Base-by-base conservation (phyloP, 2,329 filamentous ascomycete species). In the Scorias spongiosa region DNA sequence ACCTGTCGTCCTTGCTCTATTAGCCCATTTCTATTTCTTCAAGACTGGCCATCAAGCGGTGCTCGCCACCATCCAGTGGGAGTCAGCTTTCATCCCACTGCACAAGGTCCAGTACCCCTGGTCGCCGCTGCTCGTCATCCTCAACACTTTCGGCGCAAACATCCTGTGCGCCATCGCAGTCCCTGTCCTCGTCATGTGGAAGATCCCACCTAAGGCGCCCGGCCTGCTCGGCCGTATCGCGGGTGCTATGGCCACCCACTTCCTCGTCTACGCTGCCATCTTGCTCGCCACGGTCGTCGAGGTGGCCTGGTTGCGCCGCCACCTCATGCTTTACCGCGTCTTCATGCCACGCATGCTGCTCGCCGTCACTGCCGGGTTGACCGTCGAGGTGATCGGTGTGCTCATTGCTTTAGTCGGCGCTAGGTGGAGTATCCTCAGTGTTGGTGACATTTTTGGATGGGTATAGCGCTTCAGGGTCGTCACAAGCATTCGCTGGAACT, bases 1-100 rank as follows among this genome's bases (percentile, higher is more conserved):
- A 0, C 88, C 91, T 15, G 69, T 91, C 34, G 72, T 93, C 49
- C 75, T 96, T 20, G 89, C 80, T 10, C 66, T 96, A n/a, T 76
- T 98, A 1, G 91, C 88, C 47, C 86, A 83, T 56, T 93, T 89
- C 64, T 81, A 95, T 68, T 98, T 80, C 69, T 98, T 98, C 76
- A 95, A 93, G 60, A 98, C 91, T 0, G 91, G 91, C 48, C 91
- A 98, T 63, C 89, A 96, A 64, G 89, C 89, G 10, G 82, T 80
- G 0, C 74, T 94, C 18, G 75, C 80, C 52, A 84, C 79, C 51
- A 89, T 98, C 57, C 91, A 98, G 59, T 98, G 91, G 91, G 91
- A 98, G 65, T 76, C 78, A 15, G 89, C 87, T 2, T 98, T 98
- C 65, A 84, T 98, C 51, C 84, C 89, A 0, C 72, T 96, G 7